These are phyloP conservation scores for Cladosporium oxysporum DNA, from an alignment of 2,329 filamentous ascomycete genomes.

Conservation along the genomic window DNA sequence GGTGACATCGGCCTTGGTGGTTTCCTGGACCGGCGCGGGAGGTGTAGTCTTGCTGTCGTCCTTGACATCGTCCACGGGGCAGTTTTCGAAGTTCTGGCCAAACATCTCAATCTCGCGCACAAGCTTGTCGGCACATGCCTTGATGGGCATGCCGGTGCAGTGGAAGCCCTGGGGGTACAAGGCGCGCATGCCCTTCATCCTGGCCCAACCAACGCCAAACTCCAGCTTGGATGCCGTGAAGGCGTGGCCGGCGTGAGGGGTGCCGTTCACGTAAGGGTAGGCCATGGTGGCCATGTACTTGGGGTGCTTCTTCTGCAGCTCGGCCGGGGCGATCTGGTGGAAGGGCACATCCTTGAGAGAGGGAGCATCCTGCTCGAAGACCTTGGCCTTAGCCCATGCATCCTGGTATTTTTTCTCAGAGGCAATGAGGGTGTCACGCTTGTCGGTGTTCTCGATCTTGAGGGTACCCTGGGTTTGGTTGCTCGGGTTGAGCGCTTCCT, in stretches of 20 bases:
- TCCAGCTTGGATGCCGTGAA: conserved; percentile 94
- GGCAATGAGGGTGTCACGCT: conserved; percentile 77
- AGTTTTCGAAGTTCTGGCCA: conserved; percentile 80
- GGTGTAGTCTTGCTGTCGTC: conserved; percentile 47
- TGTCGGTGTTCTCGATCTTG: conserved; percentile 77
- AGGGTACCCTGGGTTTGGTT: conserved; percentile 61
- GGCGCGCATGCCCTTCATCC: conserved; percentile 86
- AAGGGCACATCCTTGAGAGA: conserved; percentile 74
- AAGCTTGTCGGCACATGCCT: conserved; percentile 94
- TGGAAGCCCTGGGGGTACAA: conserved; percentile 94
- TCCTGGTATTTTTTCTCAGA: conserved; percentile 92
- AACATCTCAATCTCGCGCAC: conserved; percentile 86
- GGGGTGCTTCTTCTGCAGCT: conserved; percentile 77
- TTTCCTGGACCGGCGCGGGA: conserved; percentile 63
- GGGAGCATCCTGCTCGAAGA: conserved; percentile 88
- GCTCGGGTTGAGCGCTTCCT: conserved; percentile 57
- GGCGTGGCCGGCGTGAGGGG: conserved; percentile 80
- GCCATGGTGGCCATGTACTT: conserved; percentile 88
- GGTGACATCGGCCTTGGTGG: conserved; percentile 75
- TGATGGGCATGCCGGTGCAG: conserved; percentile 97
- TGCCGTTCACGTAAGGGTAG: conserved; percentile 84
- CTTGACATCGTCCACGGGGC: conserved; percentile 59
- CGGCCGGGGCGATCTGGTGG: conserved; percentile 69
- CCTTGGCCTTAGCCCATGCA: conserved; percentile 72
- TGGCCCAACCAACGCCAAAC: conserved; percentile 80